Base-by-base conservation (phyloP, 176 grass and related monocot genomes). In the Aegilops speltoides region DNA sequence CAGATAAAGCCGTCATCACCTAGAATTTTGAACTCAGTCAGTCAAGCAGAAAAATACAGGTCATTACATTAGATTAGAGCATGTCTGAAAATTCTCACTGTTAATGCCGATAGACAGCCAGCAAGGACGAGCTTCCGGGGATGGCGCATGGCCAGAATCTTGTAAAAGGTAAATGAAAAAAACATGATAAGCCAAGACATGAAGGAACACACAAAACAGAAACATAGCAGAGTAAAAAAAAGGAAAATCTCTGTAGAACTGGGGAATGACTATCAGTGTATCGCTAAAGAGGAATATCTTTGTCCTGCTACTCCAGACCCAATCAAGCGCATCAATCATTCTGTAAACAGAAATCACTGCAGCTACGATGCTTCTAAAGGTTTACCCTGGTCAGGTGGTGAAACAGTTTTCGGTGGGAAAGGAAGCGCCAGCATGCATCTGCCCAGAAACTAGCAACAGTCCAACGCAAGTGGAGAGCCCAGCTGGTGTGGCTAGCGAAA, bases 131-230 rank as follows among this genome's bases (percentile, higher is more conserved):
- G 87, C 74, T 87, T 96, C 80, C 97, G 89, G 5, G 97, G 94
- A 90, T 99, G 77, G 23, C 94, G 86, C 97, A 99, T 99, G 69
- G 97, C 97, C 82, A 99, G 87, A 82, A 99, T 96, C 97, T 99
- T 84, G 83, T 68, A 94, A 67, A 79, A 78, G 28, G 65, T n/a
- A 91, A 73, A 86, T 60, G 76, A 16, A 23, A 16, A 23, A 43
- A 80, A 37, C 25, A 28, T 32, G 50, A 64, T 33, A 81, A 91
- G 65, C 26, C 46, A 48, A 48, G 4, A 5, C 14, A 48, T 48
- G 13, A 48, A 48, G 12, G 16, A 41, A 41, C 37, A 19, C 50
- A 52, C 3, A 16, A 33, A 4, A 63, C 11, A 43, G 3, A n/a
- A 66, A 19, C 50, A 79, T 43, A 45, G 22, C 41, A 83, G 64